Percentiles rank a stretch among this genome's conserved stretches.
Evolutionary conservation across 192 early-diverging fungal species (phyloP).

Genomic region (Gigaspora rosea): DNA sequence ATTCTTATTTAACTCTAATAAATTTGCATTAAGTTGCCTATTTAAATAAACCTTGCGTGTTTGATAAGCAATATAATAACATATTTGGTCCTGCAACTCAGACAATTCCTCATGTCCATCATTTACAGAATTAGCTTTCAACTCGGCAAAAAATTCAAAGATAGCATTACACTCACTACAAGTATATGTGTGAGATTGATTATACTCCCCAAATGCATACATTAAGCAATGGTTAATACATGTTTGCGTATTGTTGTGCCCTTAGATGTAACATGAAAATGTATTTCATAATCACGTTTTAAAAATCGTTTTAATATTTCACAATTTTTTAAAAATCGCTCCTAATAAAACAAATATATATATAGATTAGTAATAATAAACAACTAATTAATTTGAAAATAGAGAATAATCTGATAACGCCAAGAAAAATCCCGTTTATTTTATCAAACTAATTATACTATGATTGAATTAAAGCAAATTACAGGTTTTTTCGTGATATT

Average conservation of each 20-base stretch:
- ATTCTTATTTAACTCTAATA: not conserved
- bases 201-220: not conserved
- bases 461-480: not conserved
- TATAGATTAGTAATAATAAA: too few species aligned
- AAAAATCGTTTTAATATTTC: not conserved
- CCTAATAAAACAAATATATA: too few species aligned
- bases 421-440: too few species aligned
- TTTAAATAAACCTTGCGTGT: not conserved
- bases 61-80: not conserved
- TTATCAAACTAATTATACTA: too few species aligned
- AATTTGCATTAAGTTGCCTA: not conserved
- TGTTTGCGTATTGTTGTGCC: not conserved
- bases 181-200: not conserved
- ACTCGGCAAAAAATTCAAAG: not conserved
- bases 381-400: too few species aligned
- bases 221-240: not conserved
- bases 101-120: not conserved
- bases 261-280: not conserved
- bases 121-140: not conserved
- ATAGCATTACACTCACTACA: not conserved
- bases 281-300: not conserved
- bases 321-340: too few species aligned
- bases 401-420: too few species aligned
- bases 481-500: not conserved
- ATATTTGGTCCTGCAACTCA: not conserved